Evolutionary conservation across 495 filamentous ascomycete species (phyloP).

Genomic region (Sabuloglossum arenarium): DNA sequence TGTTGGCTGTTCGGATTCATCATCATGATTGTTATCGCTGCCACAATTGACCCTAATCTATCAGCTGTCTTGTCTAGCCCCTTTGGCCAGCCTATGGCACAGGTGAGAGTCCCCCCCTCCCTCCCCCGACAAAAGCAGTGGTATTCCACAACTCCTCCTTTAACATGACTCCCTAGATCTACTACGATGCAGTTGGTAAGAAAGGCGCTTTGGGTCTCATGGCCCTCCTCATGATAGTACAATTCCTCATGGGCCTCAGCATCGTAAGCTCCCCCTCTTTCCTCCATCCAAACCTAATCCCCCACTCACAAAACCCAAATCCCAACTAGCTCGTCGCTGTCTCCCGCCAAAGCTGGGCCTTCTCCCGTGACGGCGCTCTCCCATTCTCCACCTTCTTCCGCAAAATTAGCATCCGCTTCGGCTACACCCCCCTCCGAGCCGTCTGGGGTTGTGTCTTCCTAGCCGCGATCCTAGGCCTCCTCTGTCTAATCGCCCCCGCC

Average conservation of each 20-base stretch:
- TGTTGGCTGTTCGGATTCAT: slow-evolving; percentile 32
- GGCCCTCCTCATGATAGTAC: slow-evolving; percentile 30
- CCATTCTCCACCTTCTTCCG: slow-evolving; percentile 42
- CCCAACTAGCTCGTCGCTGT: slow-evolving; percentile 28
- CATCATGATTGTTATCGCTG: slow-evolving; percentile 28
- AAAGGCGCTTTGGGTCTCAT: slow-evolving; percentile 32
- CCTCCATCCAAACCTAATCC: neutral
- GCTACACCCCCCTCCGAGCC: slow-evolving; percentile 38
- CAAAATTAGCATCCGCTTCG: slow-evolving; percentile 30
- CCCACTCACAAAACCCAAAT: neutral
- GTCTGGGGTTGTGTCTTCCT: slow-evolving; percentile 36
- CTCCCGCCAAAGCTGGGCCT: slow-evolving; percentile 38
- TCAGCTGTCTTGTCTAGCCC: slow-evolving; percentile 18
- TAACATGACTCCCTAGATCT: too few relatives aligned
- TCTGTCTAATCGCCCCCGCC: slow-evolving; percentile 35
- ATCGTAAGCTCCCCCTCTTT: slow-evolving; percentile 13
- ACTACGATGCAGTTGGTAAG: slow-evolving; percentile 33
- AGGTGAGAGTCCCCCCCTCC: slow-evolving; percentile 6
- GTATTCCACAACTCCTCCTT: too few relatives aligned
- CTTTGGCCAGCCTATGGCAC: slow-evolving; percentile 34
- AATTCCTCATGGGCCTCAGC: slow-evolving; percentile 32
- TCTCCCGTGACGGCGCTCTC: slow-evolving; percentile 36
- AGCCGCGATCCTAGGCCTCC: slow-evolving; percentile 32
- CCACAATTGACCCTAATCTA: slow-evolving; percentile 25
- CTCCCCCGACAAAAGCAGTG: neutral